These are phyloP conservation scores for Geoglossum glabrum DNA, from an alignment of 495 filamentous ascomycete genomes.

Conservation along the genomic window DNA sequence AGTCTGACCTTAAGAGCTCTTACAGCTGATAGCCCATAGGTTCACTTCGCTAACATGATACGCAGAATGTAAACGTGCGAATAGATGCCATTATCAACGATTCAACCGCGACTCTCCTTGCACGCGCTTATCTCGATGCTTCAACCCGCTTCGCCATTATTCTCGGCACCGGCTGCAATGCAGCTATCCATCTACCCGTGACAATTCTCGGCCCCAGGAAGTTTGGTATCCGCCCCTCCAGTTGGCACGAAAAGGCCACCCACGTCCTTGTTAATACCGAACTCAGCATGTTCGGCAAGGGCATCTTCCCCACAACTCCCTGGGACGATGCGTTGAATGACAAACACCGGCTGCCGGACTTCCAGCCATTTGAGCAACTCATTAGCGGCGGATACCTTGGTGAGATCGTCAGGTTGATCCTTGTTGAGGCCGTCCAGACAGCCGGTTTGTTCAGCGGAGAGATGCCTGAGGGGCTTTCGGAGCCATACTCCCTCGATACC, in stretches of 20 bases:
- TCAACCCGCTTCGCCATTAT: constrained; percentile 22
- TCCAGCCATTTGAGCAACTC: constrained; percentile 28
- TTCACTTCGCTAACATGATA: background rate
- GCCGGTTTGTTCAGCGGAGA: constrained; percentile 34
- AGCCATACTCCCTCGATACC: constrained; percentile 39
- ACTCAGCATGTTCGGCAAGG: constrained; percentile 24
- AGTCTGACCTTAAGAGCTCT: background rate
- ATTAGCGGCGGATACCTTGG: constrained; percentile 33
- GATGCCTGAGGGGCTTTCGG: constrained; percentile 28
- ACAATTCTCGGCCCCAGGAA: constrained; percentile 16
- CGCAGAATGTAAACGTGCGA: constrained; percentile 18
- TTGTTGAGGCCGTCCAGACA: constrained; percentile 34
- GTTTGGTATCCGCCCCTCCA: constrained; percentile 17
- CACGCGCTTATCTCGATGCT: constrained; percentile 20
- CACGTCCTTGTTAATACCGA: constrained; percentile 26
- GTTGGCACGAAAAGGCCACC: constrained; percentile 16
- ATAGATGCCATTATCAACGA: constrained; percentile 25
- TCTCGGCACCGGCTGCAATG: constrained; percentile 24
- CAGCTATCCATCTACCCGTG: constrained; percentile 21
- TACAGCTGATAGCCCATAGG: background rate
- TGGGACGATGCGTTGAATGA: constrained; percentile 24
- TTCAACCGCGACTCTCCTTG: constrained; percentile 21
- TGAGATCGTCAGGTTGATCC: constrained; percentile 30
- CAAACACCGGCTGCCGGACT: constrained; percentile 20
- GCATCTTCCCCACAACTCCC: constrained; percentile 18